These are phyloP conservation scores for Chlorella sp. DNA, from an alignment of 139 green algal species.

Conservation along the genomic window DNA sequence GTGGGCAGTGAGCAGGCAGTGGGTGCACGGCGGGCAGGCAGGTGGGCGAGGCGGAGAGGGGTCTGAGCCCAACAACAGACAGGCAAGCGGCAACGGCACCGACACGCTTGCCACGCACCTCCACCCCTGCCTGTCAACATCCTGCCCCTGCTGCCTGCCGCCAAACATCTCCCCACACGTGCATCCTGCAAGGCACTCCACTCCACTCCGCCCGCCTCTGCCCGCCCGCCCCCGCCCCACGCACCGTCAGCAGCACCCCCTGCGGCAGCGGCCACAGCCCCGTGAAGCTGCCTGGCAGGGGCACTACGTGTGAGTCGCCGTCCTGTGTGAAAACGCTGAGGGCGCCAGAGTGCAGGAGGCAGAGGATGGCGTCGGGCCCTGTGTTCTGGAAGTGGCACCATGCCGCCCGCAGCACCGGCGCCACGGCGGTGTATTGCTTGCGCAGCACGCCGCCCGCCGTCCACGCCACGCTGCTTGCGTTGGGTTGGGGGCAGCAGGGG, in stretches of 20 bases:
- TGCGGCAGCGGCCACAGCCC: conserved; percentile 54
- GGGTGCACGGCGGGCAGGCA: background rate
- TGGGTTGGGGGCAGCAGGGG: background rate
- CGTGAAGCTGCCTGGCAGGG: conserved; percentile 52
- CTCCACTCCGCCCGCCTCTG: too few relatives aligned
- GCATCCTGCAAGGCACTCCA: too few relatives aligned
- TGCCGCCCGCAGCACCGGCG: conserved; percentile 20
- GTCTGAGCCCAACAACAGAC: background rate
- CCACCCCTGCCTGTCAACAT: too few relatives aligned
- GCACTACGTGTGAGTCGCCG: conserved; percentile 57
- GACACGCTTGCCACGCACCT: background rate
- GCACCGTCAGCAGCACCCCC: conserved; percentile 68
- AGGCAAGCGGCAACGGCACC: background rate
- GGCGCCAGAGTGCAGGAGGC: conserved; percentile 61
- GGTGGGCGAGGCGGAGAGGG: background rate
- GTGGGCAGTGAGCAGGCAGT: too few relatives aligned
- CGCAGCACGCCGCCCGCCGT: conserved; percentile 10
- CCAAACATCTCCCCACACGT: background rate
- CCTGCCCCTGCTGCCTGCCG: background rate
- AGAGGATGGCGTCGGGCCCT: conserved; percentile 51
- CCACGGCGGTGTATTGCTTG: conserved; percentile 14
- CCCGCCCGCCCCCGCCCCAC: background rate
- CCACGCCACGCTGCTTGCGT: conserved; percentile 27
- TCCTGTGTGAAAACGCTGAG: conserved; percentile 51
- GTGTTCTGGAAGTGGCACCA: conserved; percentile 57